A percentile compares a stretch with the other conserved stretches of the same genome.
phyloP scores from a whole-genome alignment of 192 early-diverging fungal genomes.

The Anaeromyces robustus region DNA sequence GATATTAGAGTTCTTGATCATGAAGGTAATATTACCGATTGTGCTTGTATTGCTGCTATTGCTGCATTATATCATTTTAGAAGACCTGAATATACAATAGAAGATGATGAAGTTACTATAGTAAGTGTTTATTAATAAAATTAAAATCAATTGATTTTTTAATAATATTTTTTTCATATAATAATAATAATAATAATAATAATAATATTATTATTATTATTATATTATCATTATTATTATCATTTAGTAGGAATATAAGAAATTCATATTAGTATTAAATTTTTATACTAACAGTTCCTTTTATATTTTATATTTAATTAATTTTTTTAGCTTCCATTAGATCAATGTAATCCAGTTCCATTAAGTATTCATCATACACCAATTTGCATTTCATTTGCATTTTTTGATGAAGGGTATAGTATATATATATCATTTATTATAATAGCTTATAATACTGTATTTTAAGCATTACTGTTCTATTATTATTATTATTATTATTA shows the following conservation, averaged over 20 bases:
- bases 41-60: conserved; percentile 78
- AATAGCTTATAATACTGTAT: no score
- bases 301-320: no score
- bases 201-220: no score
- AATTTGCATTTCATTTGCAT: conserved; percentile 80
- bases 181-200: no score
- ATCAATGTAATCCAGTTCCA: conserved; percentile 83
- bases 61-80: conserved; percentile 78
- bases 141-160: no score
- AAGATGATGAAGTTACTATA: conserved; percentile 77
- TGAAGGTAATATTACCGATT: conserved; percentile 87
- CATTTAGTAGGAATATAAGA: no score
- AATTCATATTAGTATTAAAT: no score
- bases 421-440: not conserved
- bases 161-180: not conserved
- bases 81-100: conserved; percentile 86
- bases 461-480: no score
- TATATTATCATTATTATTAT: no score
- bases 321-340: conserved; percentile 50
- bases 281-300: no score
- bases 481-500: no score
- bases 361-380: conserved; percentile 92
- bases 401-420: conserved; percentile 69
- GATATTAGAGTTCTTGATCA: conserved; percentile 87
- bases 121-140: conserved; percentile 24